Conservation (phyloP, 345 rosid species). For the Erysimum cheiranthoides region DNA sequence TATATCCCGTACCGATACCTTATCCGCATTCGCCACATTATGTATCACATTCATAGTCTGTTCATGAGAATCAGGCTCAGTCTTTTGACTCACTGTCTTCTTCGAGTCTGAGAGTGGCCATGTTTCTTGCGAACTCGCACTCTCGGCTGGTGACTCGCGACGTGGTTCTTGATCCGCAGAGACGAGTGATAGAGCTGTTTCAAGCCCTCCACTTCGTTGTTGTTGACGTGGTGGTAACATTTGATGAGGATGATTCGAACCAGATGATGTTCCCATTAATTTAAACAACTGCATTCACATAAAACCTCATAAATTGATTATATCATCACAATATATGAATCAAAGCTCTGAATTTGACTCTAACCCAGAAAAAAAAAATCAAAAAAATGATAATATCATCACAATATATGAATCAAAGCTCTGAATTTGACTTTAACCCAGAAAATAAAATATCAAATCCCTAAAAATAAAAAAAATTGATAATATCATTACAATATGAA, state of each 20-base stretch:
- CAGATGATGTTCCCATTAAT: conserved; percentile 90
- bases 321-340: neutral
- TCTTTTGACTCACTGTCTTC: conserved; percentile 68
- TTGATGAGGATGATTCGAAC: conserved; percentile 75
- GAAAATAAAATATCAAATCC: no score
- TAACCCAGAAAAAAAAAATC: neutral
- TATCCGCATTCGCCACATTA: conserved; percentile 73
- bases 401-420: no score
- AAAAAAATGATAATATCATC: neutral
- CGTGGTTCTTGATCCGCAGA: conserved; percentile 59
- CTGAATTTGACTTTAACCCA: no score
- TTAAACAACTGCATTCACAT: conserved; percentile 26
- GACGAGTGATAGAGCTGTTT: conserved; percentile 51
- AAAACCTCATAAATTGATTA: neutral
- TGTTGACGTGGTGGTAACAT: conserved; percentile 97
- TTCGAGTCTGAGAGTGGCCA: conserved; percentile 62
- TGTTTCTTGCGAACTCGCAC: conserved; percentile 92
- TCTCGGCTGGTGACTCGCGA: conserved; percentile 92
- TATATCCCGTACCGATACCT: conserved; percentile 73
- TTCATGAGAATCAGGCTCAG: conserved; percentile 66
- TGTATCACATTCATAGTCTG: conserved; percentile 74
- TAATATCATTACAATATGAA: neutral
- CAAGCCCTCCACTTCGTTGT: conserved; percentile 47
- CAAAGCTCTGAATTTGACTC: neutral
- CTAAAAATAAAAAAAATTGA: no score